Evolutionary conservation across 78 protist species (phyloP).

Genomic region (Polysphondylium violaceum): DNA sequence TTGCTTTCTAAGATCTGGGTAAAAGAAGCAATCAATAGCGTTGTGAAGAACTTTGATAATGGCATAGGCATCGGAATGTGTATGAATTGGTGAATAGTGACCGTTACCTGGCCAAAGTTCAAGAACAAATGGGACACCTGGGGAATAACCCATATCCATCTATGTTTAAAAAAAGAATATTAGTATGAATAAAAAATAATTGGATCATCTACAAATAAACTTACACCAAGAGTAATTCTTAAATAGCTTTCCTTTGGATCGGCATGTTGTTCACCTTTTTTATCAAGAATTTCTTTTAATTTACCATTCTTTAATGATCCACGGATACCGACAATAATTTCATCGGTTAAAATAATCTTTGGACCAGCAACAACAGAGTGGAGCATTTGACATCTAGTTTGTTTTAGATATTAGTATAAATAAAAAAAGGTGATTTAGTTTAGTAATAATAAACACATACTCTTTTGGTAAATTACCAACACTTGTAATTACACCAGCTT

Average conservation of each 20-base stretch:
- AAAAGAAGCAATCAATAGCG: constrained; percentile 10
- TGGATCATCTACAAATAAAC: no score
- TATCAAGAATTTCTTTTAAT: not conserved
- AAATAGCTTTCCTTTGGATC: constrained; percentile 1
- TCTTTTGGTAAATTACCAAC: constrained; percentile 37
- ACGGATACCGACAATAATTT: not conserved
- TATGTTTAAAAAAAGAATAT: no score
- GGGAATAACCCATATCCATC: constrained; percentile 5
- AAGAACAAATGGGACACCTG: constrained; percentile 28
- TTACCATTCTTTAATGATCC: not conserved
- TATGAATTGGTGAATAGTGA: constrained; percentile 30
- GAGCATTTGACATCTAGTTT: constrained; percentile 21
- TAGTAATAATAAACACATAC: no score
- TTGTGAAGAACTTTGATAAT: constrained; percentile 25
- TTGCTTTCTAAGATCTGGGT: constrained; percentile 7
- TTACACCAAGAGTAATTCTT: constrained; percentile 12
- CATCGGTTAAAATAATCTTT: not conserved
- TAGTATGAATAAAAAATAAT: no score
- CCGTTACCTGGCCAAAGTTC: constrained; percentile 39
- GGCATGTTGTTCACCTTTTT: not conserved
- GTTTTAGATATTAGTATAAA: no score
- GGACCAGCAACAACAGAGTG: constrained; percentile 23
- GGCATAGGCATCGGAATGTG: constrained; percentile 29
- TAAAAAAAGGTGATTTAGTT: no score
- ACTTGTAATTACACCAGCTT: constrained; percentile 1